These are phyloP conservation scores for Dactylellina cionopaga DNA, from an alignment of 2,329 filamentous ascomycete species.

Conservation along the genomic window DNA sequence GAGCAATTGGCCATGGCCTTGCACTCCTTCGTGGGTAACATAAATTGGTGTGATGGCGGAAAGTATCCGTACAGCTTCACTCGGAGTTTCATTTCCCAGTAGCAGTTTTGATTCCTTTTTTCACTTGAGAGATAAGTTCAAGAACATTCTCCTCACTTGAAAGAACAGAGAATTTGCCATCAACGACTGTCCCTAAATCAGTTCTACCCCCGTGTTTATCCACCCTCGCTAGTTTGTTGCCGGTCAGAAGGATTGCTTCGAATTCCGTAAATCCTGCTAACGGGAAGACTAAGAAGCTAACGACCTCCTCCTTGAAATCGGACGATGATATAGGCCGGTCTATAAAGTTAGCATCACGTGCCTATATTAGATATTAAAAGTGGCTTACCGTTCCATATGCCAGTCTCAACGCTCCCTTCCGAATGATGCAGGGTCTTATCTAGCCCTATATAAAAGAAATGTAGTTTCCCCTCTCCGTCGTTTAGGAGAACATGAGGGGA, in stretches of 20 bases:
- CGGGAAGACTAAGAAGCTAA: constrained; percentile 22
- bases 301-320: background rate
- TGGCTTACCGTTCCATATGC: constrained; percentile 17
- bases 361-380: background rate
- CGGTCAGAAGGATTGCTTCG: constrained; percentile 9
- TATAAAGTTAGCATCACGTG: constrained; percentile 15
- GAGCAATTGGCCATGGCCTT: too few relatives aligned
- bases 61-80: too few relatives aligned
- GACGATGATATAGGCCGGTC: constrained; percentile 12
- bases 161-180: constrained; percentile 9
- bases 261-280: constrained; percentile 5
- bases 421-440: constrained; percentile 17
- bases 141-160: constrained; percentile 21
- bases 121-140: constrained; percentile 10
- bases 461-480: background rate
- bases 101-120: constrained; percentile 5
- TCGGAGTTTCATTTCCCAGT: too few relatives aligned
- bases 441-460: constrained; percentile 19
- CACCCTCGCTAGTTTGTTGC: constrained; percentile 9
- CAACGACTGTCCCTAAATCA: constrained; percentile 16
- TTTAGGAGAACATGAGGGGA: constrained; percentile 6
- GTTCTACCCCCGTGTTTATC: constrained; percentile 10
- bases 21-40: too few relatives aligned
- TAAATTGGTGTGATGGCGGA: too few relatives aligned
- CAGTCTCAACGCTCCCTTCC: background rate